Conservation (phyloP, 495 filamentous ascomycete species). For the Durotheca rogersii region DNA sequence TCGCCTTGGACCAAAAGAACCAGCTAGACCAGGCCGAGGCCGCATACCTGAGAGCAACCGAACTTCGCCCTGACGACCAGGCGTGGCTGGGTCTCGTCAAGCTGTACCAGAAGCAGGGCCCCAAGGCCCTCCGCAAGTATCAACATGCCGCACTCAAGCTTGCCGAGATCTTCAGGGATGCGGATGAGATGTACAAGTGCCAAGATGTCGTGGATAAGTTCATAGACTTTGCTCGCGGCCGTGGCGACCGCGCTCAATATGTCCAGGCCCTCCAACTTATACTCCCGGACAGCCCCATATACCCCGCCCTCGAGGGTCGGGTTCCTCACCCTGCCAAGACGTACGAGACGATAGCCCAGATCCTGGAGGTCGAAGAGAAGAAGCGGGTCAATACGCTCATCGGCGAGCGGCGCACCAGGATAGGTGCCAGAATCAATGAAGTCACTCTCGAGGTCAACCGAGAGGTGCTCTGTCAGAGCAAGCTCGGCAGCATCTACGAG, state of each 20-base stretch:
- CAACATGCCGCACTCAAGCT: conserved; percentile 68
- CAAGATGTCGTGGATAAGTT: conserved; percentile 83
- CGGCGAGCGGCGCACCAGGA: conserved; percentile 79
- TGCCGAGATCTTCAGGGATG: conserved; percentile 69
- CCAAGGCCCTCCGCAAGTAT: conserved; percentile 69
- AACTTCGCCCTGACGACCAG: conserved; percentile 56
- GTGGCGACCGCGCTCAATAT: conserved; percentile 71
- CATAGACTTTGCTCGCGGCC: conserved; percentile 62
- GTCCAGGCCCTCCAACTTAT: conserved; percentile 71
- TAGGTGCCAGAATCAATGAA: conserved; percentile 79
- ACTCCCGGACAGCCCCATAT: conserved; percentile 75
- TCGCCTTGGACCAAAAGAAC: conserved; percentile 73
- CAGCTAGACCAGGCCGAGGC: conserved; percentile 68
- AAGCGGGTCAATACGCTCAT: conserved; percentile 90
- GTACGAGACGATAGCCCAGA: conserved; percentile 80
- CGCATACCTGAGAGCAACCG: conserved; percentile 73
- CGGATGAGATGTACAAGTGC: conserved; percentile 66
- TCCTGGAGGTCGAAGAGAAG: conserved; percentile 83
- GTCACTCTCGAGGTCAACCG: conserved; percentile 84
- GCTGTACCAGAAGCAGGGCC: conserved; percentile 75
- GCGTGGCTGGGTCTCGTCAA: conserved; percentile 91
- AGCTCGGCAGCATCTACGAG: conserved; percentile 72
- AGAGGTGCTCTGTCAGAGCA: conserved; percentile 71
- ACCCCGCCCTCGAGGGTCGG: conserved; percentile 79
- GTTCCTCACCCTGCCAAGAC: conserved; percentile 78